phyloP scores from a whole-genome alignment of 1,284 basidiomycete species.

The Clitocybe nebularis region DNA sequence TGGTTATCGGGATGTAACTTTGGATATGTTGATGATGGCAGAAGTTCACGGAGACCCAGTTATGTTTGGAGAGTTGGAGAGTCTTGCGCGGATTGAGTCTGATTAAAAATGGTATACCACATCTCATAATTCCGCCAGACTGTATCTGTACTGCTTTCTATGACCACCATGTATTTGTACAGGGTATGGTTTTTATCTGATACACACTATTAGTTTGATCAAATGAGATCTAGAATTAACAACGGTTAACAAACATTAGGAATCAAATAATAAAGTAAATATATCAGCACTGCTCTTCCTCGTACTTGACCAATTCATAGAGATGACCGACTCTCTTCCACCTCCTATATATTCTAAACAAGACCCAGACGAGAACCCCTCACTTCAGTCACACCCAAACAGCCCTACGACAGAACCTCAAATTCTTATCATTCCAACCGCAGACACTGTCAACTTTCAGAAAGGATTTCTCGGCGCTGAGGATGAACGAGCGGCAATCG shows the following conservation, averaged over 20 bases:
- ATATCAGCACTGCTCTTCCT: too few species aligned
- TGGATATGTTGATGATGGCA: conserved; percentile 62
- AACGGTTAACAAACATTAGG: too few species aligned
- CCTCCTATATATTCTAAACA: conserved; percentile 45
- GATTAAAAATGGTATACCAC: too few species aligned
- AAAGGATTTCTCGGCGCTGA: conserved; percentile 77
- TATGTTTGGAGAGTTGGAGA: conserved; percentile 74
- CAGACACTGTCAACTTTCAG: conserved; percentile 69
- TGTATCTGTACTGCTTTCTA: conserved; percentile 24
- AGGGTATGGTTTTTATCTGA: conserved; percentile 4
- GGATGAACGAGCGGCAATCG: conserved; percentile 72
- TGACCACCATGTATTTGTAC: conserved; percentile 17
- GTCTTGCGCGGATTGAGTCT: conserved; percentile 66
- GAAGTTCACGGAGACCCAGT: conserved; percentile 57
- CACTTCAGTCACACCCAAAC: conserved; percentile 8
- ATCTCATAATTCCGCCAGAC: too few species aligned
- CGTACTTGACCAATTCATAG: not conserved
- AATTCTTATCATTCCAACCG: conserved; percentile 64
- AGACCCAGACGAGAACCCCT: conserved; percentile 24
- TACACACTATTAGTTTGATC: too few species aligned
- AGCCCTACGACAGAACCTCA: conserved; percentile 35
- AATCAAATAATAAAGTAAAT: too few species aligned
- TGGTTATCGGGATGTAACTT: conserved; percentile 65
- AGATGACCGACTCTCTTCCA: conserved; percentile 37
- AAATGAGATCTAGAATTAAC: too few species aligned